These are phyloP conservation scores for Trichophyton benhamiae DNA, from an alignment of 2,329 filamentous ascomycete species.

Conservation along the genomic window DNA sequence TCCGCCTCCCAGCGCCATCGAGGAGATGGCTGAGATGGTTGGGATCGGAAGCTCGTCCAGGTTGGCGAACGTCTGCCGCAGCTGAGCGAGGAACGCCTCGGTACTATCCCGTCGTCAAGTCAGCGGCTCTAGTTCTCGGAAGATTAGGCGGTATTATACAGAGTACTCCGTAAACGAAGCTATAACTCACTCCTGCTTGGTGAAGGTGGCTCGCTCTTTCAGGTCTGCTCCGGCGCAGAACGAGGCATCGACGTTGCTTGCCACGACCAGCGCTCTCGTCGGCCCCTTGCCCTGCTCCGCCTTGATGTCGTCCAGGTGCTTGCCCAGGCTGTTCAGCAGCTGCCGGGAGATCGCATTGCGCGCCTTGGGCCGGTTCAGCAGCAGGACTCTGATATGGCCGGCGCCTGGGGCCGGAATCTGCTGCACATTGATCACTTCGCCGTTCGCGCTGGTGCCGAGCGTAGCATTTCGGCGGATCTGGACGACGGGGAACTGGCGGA, in stretches of 20 bases:
- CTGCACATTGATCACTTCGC: constrained; percentile 49
- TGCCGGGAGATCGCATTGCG: constrained; percentile 83
- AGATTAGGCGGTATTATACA: neutral
- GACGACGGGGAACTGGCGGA: constrained; percentile 16
- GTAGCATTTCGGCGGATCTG: constrained; percentile 22
- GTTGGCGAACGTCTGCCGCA: constrained; percentile 62
- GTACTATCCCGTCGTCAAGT: constrained; percentile 45
- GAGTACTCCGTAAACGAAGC: neutral
- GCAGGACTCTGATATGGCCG: constrained; percentile 76
- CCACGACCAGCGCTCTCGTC: constrained; percentile 71
- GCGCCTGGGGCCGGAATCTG: constrained; percentile 64
- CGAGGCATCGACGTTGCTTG: constrained; percentile 69
- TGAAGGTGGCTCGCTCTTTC: constrained; percentile 72
- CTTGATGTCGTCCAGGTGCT: constrained; percentile 61
- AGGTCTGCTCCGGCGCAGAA: constrained; percentile 94
- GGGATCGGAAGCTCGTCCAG: constrained; percentile 71
- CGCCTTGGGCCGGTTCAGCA: constrained; percentile 70
- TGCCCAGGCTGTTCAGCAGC: constrained; percentile 58
- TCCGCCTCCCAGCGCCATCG: constrained; percentile 78
- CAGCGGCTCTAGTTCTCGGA: neutral
- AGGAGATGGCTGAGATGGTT: constrained; percentile 78
- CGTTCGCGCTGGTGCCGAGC: constrained; percentile 24
- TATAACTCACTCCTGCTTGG: constrained; percentile 56
- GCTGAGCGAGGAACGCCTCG: constrained; percentile 59
- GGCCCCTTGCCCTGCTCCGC: constrained; percentile 43